Evolutionary conservation across 2,329 filamentous ascomycete genomes (phyloP), one percentile per base, ranked within the genome.

Genomic region (Aspergillus tubingensis): DNA sequence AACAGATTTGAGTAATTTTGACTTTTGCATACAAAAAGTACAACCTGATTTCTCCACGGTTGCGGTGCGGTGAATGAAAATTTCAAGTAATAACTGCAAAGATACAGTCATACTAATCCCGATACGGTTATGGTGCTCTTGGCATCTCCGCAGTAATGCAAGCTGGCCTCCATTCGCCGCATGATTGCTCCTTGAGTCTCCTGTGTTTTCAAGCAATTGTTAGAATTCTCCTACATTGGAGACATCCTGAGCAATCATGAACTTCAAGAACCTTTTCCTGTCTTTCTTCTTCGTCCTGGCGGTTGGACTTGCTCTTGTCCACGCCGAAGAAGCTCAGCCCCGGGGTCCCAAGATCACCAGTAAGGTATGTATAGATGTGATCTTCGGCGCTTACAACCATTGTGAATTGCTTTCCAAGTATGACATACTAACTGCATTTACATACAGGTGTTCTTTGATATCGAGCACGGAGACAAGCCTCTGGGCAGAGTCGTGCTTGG

Each of bases 311-410:
- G 74, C 72, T 57, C 87, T 96, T 75, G 84, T 89, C 68, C 88
- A 92, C 79, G 85, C 86, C 36, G 87, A 86, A 62, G 87, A 90
- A 69, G 90, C 91, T 57, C 83, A 73, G 61, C 68, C 74, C 52
- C 74, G 75, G 58, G 94, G 95, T 50, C 94, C 92, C 65, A 96
- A 95, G 87, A 94, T 97, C 82, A 97, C 93, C 72, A 84, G 91
- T 84, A 96, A 96, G 87, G 92, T 85, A 75, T 61, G 69, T 39
- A 52, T 50, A 51, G 15, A 43, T 27, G 10, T 15, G 23, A 23
- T 39, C 32, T 41, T 23, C 10, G 38, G 25, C 32, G 41, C 48
- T n/a, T 13, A 30, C 23, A 13, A 13, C n/a, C 39, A n/a, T n/a
- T 43, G 8, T 17, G 15, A 11, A 30, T 30, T 25, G 10, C 23